A percentile compares a stretch with the other conserved stretches of the same genome.
Evolutionary conservation across 768 basidiomycete species (phyloP).

Genomic region (Amanita polypyramis): DNA sequence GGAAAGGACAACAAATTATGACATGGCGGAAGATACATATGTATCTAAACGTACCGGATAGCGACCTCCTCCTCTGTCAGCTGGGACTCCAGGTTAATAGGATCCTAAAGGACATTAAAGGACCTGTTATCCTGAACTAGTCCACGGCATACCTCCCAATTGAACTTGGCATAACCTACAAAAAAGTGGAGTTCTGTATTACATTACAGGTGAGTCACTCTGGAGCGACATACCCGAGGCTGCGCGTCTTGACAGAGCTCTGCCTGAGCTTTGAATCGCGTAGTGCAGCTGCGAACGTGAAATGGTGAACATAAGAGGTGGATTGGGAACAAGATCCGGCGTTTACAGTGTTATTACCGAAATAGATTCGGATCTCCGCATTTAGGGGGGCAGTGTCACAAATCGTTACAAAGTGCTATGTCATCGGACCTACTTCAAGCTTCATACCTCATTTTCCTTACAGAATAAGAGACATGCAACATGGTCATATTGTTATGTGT

Average conservation of each 20-base stretch:
- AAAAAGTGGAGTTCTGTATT: background rate
- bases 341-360: too few relatives aligned
- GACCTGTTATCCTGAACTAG: background rate
- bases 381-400: too few relatives aligned
- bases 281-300: background rate
- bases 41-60: slow-evolving; percentile 48
- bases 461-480: slow-evolving; percentile 19
- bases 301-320: slow-evolving; percentile 1
- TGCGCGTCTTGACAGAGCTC: slow-evolving; percentile 14
- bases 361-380: background rate
- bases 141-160: slow-evolving; percentile 29
- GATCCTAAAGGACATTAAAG: slow-evolving; percentile 44
- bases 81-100: slow-evolving; percentile 66
- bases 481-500: slow-evolving; percentile 36
- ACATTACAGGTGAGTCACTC: background rate
- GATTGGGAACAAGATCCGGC: slow-evolving; percentile 11
- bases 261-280: background rate
- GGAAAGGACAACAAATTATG: background rate
- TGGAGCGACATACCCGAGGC: slow-evolving; percentile 16
- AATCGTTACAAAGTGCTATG: too few relatives aligned
- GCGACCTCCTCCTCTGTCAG: slow-evolving; percentile 86
- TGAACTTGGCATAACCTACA: slow-evolving; percentile 28
- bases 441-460: background rate
- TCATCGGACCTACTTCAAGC: too few relatives aligned
- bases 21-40: background rate